Base-by-base conservation (phyloP, 345 rosid species). In the Dipteronia sinensis region DNA sequence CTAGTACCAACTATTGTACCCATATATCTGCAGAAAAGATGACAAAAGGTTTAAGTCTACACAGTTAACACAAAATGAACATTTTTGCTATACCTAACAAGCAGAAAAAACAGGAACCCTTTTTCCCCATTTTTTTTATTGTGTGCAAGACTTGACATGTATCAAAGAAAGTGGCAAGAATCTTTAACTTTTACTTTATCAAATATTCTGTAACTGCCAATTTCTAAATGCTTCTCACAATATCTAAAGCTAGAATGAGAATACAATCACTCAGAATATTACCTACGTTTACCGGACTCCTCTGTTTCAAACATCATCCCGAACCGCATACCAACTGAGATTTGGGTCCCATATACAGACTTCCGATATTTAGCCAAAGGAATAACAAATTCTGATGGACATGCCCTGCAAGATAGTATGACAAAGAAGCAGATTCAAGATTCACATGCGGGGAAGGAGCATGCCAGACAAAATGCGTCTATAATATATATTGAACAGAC, bases 231-330 rank as follows among this genome's bases (percentile, higher is more conserved):
- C 42, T 55, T 23, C 63, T 38, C 55, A 34, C 11, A 20, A 47
- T 23, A 42, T 4, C 66, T 7, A 27, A 62, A n/a, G 69, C 55
- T 76, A 59, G 59, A 73, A 58, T 17, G 16, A 69, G 67, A 40
- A 22, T 38, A 38, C 72, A 64, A 46, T 10, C 7, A 59, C 38
- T 65, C 27, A 25, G 62, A 80, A 65, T 53, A 68, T 82, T 74
- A 93, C 99, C 98, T 88, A 67, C 98, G 95, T 80, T 94, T 97
- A 34, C 93, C 94, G 0, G 98, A 93, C 81, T 97, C 99, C 69
- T 97, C 98, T 4, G 98, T 94, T 83, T 97, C 99, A 83, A 94
- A 97, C 98, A 97, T 94, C 99, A 97, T 97, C 59, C 99, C 99
- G 74, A 97, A 97, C 81, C 98, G 88, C 99, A 97, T 97, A 62